Conservation (phyloP, 2,329 filamentous ascomycete genomes). For the Herpotrichia juniperi region DNA sequence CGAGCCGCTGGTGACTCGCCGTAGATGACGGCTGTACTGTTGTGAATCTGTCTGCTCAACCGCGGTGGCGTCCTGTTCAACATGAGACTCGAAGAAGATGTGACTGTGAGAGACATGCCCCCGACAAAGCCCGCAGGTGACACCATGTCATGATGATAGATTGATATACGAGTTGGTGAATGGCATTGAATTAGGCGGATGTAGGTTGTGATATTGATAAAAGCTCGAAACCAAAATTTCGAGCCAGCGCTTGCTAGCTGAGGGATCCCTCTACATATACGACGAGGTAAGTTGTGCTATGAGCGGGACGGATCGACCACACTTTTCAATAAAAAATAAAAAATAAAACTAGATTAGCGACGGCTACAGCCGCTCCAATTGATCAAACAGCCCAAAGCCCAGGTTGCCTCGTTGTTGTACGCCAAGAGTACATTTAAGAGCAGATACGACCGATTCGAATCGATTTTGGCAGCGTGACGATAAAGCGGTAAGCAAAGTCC, state of each 20-base stretch:
- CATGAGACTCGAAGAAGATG: neutral
- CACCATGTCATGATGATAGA: conserved; percentile 6
- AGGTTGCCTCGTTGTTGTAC: neutral
- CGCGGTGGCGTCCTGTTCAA: neutral
- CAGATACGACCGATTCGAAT: neutral
- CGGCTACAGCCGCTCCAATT: neutral
- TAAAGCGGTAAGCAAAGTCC: neutral
- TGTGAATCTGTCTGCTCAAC: neutral
- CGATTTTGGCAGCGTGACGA: neutral
- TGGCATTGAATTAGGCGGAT: neutral
- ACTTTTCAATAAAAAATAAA: too few species aligned
- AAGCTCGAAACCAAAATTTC: neutral
- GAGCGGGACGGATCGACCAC: neutral
- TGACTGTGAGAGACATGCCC: neutral
- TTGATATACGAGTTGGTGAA: neutral
- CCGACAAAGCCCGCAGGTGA: neutral
- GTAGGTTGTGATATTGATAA: neutral
- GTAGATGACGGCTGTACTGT: conserved; percentile 2
- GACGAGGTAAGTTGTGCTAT: neutral
- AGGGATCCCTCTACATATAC: conserved; percentile 1
- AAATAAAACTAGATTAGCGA: neutral
- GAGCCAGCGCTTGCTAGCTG: neutral
- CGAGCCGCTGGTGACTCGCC: conserved; percentile 10
- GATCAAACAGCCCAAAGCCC: neutral
- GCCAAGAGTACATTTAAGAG: neutral